phyloP scores from a whole-genome alignment of 1,284 basidiomycete genomes.

The Leccinum angustisporum region DNA sequence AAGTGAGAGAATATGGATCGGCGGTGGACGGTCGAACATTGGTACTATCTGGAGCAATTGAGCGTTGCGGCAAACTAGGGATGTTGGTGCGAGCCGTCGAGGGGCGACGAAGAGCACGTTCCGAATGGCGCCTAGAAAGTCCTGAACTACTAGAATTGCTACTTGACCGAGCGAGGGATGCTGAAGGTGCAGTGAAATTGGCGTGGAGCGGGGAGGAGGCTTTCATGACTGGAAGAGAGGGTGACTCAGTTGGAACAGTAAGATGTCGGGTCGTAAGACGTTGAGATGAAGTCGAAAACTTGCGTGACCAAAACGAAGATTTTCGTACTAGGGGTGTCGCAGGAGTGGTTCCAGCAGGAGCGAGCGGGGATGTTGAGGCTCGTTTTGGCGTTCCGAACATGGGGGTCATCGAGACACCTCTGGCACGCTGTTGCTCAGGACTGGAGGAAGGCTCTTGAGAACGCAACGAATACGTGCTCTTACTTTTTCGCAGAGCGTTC shows the following conservation, averaged over 20 bases:
- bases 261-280: slow-evolving; percentile 14
- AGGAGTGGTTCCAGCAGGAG: slow-evolving; percentile 17
- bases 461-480: slow-evolving; percentile 25
- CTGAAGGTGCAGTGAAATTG: slow-evolving; percentile 34
- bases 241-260: slow-evolving; percentile 29
- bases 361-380: slow-evolving; percentile 36
- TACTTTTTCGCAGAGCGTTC: slow-evolving; percentile 29
- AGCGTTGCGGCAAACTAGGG: slow-evolving; percentile 18
- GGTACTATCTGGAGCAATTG: slow-evolving; percentile 3
- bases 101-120: slow-evolving; percentile 35
- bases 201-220: slow-evolving; percentile 55
- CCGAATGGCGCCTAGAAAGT: slow-evolving; percentile 54
- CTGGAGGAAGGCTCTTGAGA: slow-evolving; percentile 9
- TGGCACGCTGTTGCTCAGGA: slow-evolving; percentile 38
- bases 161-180: slow-evolving; percentile 24
- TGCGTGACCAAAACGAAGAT: slow-evolving; percentile 55
- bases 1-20: slow-evolving; percentile 15
- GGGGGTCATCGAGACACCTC: slow-evolving; percentile 46
- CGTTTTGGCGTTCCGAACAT: slow-evolving; percentile 41
- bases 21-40: slow-evolving; percentile 22
- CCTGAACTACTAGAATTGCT: slow-evolving; percentile 36
- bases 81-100: slow-evolving; percentile 13
- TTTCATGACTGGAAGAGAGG: slow-evolving; percentile 48
- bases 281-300: slow-evolving; percentile 26
- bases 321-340: slow-evolving; percentile 49